Base-by-base conservation (phyloP, 2,329 filamentous ascomycete genomes). In the Colletotrichum musicola region DNA sequence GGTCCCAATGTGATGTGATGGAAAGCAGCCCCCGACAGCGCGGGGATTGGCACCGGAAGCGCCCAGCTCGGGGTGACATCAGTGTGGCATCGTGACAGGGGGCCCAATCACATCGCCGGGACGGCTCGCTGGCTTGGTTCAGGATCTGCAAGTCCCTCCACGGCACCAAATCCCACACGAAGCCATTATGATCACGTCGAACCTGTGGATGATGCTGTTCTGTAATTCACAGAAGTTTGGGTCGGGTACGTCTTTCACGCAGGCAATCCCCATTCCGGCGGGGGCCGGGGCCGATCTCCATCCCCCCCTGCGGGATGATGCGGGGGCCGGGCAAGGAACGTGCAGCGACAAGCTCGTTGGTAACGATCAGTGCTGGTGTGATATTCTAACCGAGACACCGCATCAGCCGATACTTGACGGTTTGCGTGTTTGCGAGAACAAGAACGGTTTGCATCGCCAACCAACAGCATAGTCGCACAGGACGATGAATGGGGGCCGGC, bases 1-100 rank as follows among this genome's bases (percentile, higher is more conserved):
- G 64, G 57, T n/a, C 40, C 27, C 20, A 54, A 51, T 69, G 63
- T 69, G 67, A 69, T 68, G 67, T 68, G 67, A 69, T n/a, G 38
- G 22, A 14, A 42, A 47, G 25, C 44, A 30, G 51, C 44, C 64
- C 56, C 57, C 44, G 30, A 56, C 30, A 40, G 46, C 20, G 57
- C 57, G 51, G 63, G 67, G 67, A 69, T 69, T 69, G 67, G 67
- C 53, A 69, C 57, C 27, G 46, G 67, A 68, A 69, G 67, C 67
- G 67, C 67, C 67, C 57, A 69, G 65, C 40, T 42, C 44, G 25
- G 42, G 22, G 62, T 46, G 50, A 50, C 35, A 57, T 68, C 27
- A 46, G 56, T 57, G 64, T 53, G 38, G 60, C 54, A 64, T 25
- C 4, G 25, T 49, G 49, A 22, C 20, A 12, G 38, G 30, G 12